Evolutionary conservation across 768 basidiomycete species (phyloP), one percentile per base, ranked within the genome.

Genomic region (Psilocybe tampanensis): DNA sequence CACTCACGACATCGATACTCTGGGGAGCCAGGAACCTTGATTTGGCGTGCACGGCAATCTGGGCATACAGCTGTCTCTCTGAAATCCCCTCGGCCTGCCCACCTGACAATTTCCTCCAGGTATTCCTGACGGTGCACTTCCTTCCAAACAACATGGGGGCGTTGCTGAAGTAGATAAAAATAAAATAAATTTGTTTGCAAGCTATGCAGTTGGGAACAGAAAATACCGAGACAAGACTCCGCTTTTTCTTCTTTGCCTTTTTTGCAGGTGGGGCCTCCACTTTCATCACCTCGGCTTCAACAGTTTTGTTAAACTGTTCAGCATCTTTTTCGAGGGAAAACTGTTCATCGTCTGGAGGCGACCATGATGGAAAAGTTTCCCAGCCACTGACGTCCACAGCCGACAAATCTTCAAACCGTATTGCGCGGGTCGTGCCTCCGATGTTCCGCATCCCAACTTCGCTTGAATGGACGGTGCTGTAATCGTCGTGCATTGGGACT

Each of bases 111-210:
- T 36, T 50, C 49, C n/a, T 50, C 49, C 11, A 50, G 49, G 21
- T 50, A 50, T 17, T 17, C 13, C 33, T 50, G 49, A 8, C 49
- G 49, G 21, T 50, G 19, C 8, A 34, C 18, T 15, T 50, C 34
- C 33, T 34, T 50, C 49, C 49, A 50, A n/a, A 50, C 49, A 21
- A 50, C 49, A 33, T 50, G 49, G 8, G 49, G 49, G 8, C 33
- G 32, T 12, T 33, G 8, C 49, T 50, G 18, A 2, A 19, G 18
- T 26, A 19, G 18, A 9, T 3, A 12, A 24, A 15, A 21, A 22
- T 33, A 18, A 50, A 6, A 36, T 36, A 1, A 22, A 3, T 11
- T 8, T 4, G 21, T 18, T n/a, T 13, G 18, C 26, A 19, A 5
- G 12, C 13, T 33, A 15, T 8, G 33, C 7, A 8, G 7, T 15